phyloP scores from a whole-genome alignment of 345 rosid genomes.

The Cochlearia excelsa region DNA sequence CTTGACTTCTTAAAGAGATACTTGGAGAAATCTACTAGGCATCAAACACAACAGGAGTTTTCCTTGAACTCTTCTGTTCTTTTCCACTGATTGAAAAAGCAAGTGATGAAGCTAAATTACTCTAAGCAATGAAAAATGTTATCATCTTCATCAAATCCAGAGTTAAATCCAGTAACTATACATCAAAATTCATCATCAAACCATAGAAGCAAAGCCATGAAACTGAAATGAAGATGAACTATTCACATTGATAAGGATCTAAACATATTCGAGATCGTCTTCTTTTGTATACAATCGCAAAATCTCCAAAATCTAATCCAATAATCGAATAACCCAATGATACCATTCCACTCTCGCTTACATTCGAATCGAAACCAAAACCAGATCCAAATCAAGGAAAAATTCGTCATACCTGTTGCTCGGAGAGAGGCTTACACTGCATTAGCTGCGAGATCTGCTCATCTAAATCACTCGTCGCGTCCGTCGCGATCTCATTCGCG shows the following conservation, averaged over 20 bases:
- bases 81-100: too few species aligned
- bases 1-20: constrained; percentile 6
- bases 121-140: too few species aligned
- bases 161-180: too few species aligned
- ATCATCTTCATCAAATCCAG: too few species aligned
- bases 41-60: neutral
- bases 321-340: neutral
- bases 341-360: neutral
- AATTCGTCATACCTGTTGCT: constrained; percentile 52
- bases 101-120: too few species aligned
- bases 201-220: constrained; percentile 30
- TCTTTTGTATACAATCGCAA: neutral
- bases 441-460: constrained; percentile 31
- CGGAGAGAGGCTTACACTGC: constrained; percentile 89
- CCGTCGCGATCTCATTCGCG: constrained; percentile 55
- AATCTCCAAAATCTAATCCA: constrained; percentile 14
- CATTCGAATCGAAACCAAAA: neutral
- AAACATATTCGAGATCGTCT: constrained; percentile 21
- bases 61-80: too few species aligned
- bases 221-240: constrained; percentile 19
- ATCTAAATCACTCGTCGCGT: constrained; percentile 62
- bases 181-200: constrained; percentile 18
- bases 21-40: constrained; percentile 4
- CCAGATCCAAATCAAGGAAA: constrained; percentile 30
- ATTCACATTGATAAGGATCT: neutral